Conservation (phyloP, 495 filamentous ascomycete genomes). For the Viridothelium virens region DNA sequence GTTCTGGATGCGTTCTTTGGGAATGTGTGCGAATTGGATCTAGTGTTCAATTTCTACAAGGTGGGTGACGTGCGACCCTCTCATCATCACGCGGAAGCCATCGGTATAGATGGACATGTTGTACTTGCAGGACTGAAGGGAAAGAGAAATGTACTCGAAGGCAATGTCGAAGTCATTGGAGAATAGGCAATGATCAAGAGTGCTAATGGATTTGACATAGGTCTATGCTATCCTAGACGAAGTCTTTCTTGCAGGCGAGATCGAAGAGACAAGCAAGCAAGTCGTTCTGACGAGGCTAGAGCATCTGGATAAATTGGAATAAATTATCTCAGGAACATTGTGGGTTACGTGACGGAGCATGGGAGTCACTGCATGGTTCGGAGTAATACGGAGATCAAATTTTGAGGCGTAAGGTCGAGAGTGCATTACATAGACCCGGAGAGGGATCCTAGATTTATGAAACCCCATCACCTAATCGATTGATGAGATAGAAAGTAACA, state of each 20-base stretch:
- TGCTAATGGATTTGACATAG: constrained; percentile 38
- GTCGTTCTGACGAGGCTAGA: constrained; percentile 91
- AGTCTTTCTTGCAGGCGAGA: constrained; percentile 92
- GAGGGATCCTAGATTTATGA: no score
- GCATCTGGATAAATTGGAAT: constrained; percentile 95
- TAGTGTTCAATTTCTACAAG: constrained; percentile 98
- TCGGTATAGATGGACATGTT: background rate
- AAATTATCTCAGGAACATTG: constrained; percentile 19
- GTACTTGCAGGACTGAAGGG: background rate
- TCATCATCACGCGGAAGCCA: no score
- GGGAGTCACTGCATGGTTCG: background rate
- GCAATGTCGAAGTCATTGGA: background rate
- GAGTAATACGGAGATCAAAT: no score
- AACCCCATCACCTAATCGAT: no score
- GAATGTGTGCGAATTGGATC: constrained; percentile 96
- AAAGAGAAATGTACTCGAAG: background rate
- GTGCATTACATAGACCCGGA: no score
- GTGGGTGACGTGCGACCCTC: constrained; percentile 33
- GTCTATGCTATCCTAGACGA: constrained; percentile 98
- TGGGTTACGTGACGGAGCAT: background rate
- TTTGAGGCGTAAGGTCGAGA: no score
- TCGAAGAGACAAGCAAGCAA: constrained; percentile 97
- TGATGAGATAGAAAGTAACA: no score
- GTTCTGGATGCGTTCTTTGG: constrained; percentile 97
- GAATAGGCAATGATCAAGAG: background rate